Evolutionary conservation across 257 asterid species (phyloP).

Genomic region (Fraxinus anomala): DNA sequence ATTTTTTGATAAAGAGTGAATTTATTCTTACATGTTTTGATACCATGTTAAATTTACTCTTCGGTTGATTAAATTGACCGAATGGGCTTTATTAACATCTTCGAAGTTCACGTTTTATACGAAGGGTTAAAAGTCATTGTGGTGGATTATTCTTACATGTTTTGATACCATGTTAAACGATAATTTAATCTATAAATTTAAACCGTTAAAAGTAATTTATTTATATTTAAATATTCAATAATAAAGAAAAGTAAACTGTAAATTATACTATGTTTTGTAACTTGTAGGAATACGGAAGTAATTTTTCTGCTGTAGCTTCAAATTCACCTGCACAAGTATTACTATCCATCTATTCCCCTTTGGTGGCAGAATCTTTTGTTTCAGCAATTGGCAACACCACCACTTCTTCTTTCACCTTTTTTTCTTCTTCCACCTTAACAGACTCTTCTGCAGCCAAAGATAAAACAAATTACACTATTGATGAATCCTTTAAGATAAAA

Average conservation of each 20-base stretch:
- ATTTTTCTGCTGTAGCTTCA: neutral
- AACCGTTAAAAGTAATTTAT: neutral
- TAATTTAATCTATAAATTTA: too few relatives aligned
- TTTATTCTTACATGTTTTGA: too few relatives aligned
- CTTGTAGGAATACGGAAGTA: too few relatives aligned
- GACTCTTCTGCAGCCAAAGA: constrained; percentile 38
- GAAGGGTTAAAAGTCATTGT: too few relatives aligned
- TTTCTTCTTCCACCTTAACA: constrained; percentile 40
- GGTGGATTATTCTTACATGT: too few relatives aligned
- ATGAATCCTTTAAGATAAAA: neutral
- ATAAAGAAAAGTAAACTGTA: neutral
- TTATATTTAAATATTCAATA: neutral
- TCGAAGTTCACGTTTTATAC: too few relatives aligned
- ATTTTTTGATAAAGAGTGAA: too few relatives aligned
- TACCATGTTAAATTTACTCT: too few relatives aligned
- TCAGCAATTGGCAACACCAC: constrained; percentile 32
- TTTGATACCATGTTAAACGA: too few relatives aligned
- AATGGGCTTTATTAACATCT: too few relatives aligned
- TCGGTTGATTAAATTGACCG: too few relatives aligned
- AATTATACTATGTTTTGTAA: neutral
- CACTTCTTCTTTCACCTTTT: constrained; percentile 24
- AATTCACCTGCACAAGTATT: neutral
- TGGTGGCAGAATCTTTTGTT: constrained; percentile 33
- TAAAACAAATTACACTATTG: neutral
- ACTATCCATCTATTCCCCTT: constrained; percentile 28